phyloP scores from a whole-genome alignment of 2,329 filamentous ascomycete species.

The Diaporthe vexans region DNA sequence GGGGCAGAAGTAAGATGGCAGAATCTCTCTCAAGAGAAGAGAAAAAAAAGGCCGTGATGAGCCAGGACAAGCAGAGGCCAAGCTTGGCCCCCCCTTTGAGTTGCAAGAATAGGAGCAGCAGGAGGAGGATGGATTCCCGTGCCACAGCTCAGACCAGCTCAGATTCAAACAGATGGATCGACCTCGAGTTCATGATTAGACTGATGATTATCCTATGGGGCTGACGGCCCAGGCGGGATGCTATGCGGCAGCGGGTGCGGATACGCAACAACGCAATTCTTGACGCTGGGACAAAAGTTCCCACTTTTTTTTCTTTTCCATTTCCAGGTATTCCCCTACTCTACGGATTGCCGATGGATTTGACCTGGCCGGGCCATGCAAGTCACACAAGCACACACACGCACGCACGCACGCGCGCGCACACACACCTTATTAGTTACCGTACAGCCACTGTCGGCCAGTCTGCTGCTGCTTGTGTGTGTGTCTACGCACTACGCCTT shows the following conservation, averaged over 20 bases:
- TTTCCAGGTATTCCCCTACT: neutral
- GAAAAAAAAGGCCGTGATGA: constrained; percentile 10
- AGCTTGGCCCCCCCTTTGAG: constrained; percentile 3
- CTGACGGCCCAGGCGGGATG: constrained; percentile 23
- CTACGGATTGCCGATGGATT: constrained; percentile 33
- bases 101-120: constrained; percentile 14
- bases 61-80: constrained; percentile 13
- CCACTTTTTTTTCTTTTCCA: constrained; percentile 31
- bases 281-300: constrained; percentile 23
- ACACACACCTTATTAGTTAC: too few species aligned
- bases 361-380: neutral
- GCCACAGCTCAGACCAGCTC: constrained; percentile 28
- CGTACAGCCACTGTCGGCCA: constrained; percentile 2
- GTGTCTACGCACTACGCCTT: constrained; percentile 10
- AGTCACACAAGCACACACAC: constrained; percentile 23
- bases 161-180: constrained; percentile 15
- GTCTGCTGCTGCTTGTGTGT: neutral
- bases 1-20: neutral
- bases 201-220: constrained; percentile 15
- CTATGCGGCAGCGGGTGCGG: neutral
- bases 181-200: constrained; percentile 12
- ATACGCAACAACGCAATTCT: constrained; percentile 30
- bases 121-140: constrained; percentile 3
- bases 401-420: neutral
- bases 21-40: neutral